Base-by-base conservation (phyloP, 192 early-diverging fungal genomes). In the Dissophora ornata region DNA sequence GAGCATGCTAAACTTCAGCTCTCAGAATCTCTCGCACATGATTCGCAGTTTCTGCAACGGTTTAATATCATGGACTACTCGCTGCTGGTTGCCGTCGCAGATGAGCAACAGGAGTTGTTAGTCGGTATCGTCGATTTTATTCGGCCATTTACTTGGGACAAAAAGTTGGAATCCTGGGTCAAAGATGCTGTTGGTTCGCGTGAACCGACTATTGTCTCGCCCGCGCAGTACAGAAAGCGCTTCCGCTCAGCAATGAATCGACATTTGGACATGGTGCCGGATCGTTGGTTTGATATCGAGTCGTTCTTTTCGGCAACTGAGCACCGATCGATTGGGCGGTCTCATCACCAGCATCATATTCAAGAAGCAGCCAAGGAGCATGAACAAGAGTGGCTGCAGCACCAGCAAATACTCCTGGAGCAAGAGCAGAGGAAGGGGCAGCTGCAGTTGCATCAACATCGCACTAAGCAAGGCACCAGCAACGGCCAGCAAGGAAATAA, bases 61-160 rank as follows among this genome's bases (percentile, higher is more conserved):
- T 87, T 93, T 68, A 95, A 97, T 66, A 94, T 99, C 11, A 97
- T 99, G 96, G 97, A 99, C 80, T 99, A 99, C 68, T 97, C 95
- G 10, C 82, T 99, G 30, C 71, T 99, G 29, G 94, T 99, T 12
- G 97, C 96, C 3, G 93, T 99, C 57, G 95, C 97, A 51, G 93
- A 91, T 41, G 85, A 90, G 9, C 84, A 80, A 13, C 87, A 92
- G 36, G 94, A 99, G 81, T 81, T 99, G 9, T 91, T 98, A 34
- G 92, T 97, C n/a, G 97, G 97, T 6, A 98, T 99, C 54, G 95
- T 99, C 80, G 97, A 99, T 71, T 98, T 95, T 82, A 97, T 98
- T 45, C 90, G 96, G 47, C 95, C 95, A 8, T 99, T 96, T 77
- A 99, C 96, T 0, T 99, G 96, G 96, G 97, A 99, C 75, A 99